phyloP scores from a whole-genome alignment of 805 yeast genomes.

The Saturnispora halmiae region DNA sequence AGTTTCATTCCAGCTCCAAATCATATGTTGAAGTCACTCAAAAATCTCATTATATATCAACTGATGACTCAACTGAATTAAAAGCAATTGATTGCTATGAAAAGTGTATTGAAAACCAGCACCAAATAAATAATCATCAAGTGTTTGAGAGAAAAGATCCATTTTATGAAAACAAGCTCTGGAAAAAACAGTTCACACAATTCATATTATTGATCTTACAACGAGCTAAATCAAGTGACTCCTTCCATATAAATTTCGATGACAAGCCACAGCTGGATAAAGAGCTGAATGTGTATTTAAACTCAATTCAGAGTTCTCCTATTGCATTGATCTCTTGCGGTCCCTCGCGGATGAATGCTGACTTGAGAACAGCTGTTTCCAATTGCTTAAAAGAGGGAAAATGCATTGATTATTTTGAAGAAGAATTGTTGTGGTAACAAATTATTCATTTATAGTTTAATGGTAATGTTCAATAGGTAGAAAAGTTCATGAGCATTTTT shows the following conservation, averaged over 20 bases:
- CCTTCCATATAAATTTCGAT: conserved; percentile 19
- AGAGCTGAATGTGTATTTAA: conserved; percentile 18
- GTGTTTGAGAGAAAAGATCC: too few species aligned
- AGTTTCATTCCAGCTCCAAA: too few species aligned
- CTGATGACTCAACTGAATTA: too few species aligned
- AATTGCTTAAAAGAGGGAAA: conserved; percentile 21
- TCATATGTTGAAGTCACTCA: too few species aligned
- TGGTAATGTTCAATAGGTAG: background rate
- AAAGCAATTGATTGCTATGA: too few species aligned
- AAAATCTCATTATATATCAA: too few species aligned
- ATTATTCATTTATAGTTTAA: background rate
- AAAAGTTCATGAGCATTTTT: background rate
- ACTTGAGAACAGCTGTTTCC: conserved; percentile 27
- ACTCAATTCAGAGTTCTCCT: conserved; percentile 11
- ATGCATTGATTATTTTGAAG: conserved; percentile 31
- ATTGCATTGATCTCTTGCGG: conserved; percentile 32
- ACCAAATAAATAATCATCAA: too few species aligned
- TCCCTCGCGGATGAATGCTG: conserved; percentile 27
- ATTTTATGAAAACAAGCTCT: too few species aligned
- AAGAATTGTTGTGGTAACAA: conserved; percentile 32
- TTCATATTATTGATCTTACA: conserved; percentile 5
- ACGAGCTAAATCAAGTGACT: conserved; percentile 13
- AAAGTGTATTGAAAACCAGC: too few species aligned
- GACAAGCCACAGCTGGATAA: conserved; percentile 22
- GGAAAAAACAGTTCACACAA: background rate